Conservation (phyloP, 1,284 basidiomycete genomes). For the Gymnopus androsaceus region DNA sequence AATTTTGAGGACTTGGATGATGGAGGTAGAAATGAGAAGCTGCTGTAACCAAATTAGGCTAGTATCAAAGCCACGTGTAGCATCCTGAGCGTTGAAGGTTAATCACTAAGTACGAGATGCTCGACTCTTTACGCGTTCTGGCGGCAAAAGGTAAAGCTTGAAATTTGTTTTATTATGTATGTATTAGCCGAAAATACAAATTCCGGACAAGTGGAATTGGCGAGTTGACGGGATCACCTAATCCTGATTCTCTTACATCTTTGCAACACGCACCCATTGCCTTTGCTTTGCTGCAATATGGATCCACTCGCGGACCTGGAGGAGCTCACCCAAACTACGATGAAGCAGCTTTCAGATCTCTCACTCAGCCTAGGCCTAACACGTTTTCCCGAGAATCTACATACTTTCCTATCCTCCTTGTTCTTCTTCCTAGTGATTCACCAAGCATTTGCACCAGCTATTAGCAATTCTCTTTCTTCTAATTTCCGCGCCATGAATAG, state of each 20-base stretch:
- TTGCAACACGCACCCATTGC: neutral
- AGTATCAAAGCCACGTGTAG: no score
- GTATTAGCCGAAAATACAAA: no score
- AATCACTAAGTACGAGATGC: no score
- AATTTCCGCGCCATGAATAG: conserved; percentile 7
- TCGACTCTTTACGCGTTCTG: no score
- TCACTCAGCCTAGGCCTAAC: conserved; percentile 11
- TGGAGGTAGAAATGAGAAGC: no score
- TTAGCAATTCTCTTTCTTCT: neutral
- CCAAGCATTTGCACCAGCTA: conserved; percentile 9
- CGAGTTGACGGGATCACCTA: no score
- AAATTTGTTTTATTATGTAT: no score
- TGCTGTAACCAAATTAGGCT: no score
- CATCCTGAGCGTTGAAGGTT: no score
- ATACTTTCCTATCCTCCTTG: conserved; percentile 8
- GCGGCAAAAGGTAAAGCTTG: no score
- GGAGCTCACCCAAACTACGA: neutral
- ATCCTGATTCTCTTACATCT: neutral
- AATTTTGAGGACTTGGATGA: no score
- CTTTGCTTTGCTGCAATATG: neutral
- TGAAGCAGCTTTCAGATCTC: neutral
- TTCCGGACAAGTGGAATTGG: no score
- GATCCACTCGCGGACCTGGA: neutral
- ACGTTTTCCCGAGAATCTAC: conserved; percentile 2
- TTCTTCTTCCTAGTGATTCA: conserved; percentile 13